Percentiles rank a stretch among this genome's conserved stretches.
Conservation (phyloP, 306 rosid species). For the barrel medic (Medicago truncatula) region MtrunA17r5.0-ANR NC_053049.1:47742501-47743000, state of each 20-base stretch:
- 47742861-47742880: slow-evolving; percentile 56
- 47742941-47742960: slow-evolving; percentile 60
- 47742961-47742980: slow-evolving; percentile 61
- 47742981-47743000: slow-evolving; percentile 67
- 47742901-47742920: slow-evolving; percentile 69
- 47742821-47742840: slow-evolving; percentile 58
- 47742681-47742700: slow-evolving; percentile 70
- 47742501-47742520: slow-evolving; percentile 61
- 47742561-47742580: slow-evolving; percentile 62
- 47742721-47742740: slow-evolving; percentile 80
- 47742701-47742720: slow-evolving; percentile 67
- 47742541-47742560: slow-evolving; percentile 61
- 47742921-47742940: slow-evolving; percentile 53
- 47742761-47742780: slow-evolving; percentile 61
- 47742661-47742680: slow-evolving; percentile 40
- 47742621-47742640: slow-evolving; percentile 11
- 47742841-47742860: slow-evolving; percentile 21
- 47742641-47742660: slow-evolving; percentile 9
- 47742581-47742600: slow-evolving; percentile 29
- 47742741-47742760: slow-evolving; percentile 85
- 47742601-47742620: not conserved
- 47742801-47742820: slow-evolving; percentile 69
- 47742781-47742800: slow-evolving; percentile 58
- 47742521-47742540: slow-evolving; percentile 53
- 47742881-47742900: slow-evolving; percentile 52